Evolutionary conservation across 495 filamentous ascomycete species (phyloP), one percentile per base, ranked within the genome.

Genomic region (Neurospora pannonica): DNA sequence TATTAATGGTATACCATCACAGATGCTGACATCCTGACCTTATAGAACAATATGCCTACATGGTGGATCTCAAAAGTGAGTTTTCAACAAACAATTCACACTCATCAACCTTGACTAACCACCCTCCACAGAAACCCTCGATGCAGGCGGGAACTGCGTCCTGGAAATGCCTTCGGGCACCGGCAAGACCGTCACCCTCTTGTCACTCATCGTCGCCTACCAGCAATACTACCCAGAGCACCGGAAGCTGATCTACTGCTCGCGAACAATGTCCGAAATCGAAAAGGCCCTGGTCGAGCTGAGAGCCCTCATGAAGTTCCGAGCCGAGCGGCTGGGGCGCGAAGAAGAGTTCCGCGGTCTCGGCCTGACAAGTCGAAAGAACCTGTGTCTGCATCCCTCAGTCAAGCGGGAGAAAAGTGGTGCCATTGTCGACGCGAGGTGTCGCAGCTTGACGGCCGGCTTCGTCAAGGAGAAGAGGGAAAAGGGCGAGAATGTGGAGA

Each of bases 101-200:
- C 34, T 54, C 36, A 17, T 28, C 24, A 19, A 54, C 10, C 36
- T 71, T 70, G 31, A 60, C 28, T 71, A 71, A 54, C 71, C 46
- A 75, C 67, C 19, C 9, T 71, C 9, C 5, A 21, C 72, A 90
- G 89, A 89, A 81, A 98, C 95, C 37, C 91, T 99, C 79, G 96
- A 98, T 87, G 93, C 90, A 37, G 92, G 92, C 73, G 97, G 97
- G 74, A 94, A 98, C 85, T 97, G 94, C 83, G 95, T 99, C n/a
- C 85, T 99, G 79, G 96, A 99, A 84, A 99, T 99, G 96, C 96
- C 96, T 85, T 99, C 96, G 72, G 96, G 96, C n/a, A 99, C 96
- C 37, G 96, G 96, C 70, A 99, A 99, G 86, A 99, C 96, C 0
- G 92, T 99, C 28, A 97, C 96, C 3, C 87, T 99, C 0, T 87